phyloP scores from a whole-genome alignment of 2,329 filamentous ascomycete species.

The Fusarium redolens region DNA sequence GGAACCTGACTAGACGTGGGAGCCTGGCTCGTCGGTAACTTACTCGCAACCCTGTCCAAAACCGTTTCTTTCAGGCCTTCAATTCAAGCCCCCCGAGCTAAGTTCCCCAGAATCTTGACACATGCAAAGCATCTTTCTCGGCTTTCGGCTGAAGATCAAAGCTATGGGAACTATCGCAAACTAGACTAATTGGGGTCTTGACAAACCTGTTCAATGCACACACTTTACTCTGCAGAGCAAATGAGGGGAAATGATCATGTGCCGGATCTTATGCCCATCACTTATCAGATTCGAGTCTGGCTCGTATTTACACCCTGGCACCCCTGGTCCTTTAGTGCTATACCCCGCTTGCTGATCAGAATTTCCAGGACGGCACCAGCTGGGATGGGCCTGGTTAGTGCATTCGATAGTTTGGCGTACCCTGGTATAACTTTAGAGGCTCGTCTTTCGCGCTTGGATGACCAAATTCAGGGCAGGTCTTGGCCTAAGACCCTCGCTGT shows the following conservation, averaged over 20 bases:
- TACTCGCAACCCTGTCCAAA: background rate
- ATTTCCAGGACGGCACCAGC: background rate
- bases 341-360: constrained; percentile 28
- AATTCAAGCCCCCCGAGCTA: background rate
- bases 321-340: background rate
- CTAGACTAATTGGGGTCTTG: constrained; percentile 12
- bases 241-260: constrained; percentile 23
- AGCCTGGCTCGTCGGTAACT: background rate
- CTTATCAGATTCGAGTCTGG: background rate
- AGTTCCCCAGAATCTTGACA: background rate
- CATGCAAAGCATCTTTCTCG: constrained; percentile 1
- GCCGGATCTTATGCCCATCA: constrained; percentile 8
- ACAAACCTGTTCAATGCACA: background rate
- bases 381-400: background rate
- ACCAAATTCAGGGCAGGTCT: background rate
- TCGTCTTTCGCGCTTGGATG: background rate
- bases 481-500: background rate
- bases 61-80: background rate
- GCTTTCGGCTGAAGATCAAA: background rate
- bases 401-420: background rate
- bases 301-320: constrained; percentile 7
- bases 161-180: constrained; percentile 12
- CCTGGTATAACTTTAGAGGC: constrained; percentile 21
- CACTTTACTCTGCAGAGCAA: constrained; percentile 2
- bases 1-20: background rate